Evolutionary conservation across 192 early-diverging fungal species (phyloP).

Genomic region (Umbelopsis vinacea): DNA sequence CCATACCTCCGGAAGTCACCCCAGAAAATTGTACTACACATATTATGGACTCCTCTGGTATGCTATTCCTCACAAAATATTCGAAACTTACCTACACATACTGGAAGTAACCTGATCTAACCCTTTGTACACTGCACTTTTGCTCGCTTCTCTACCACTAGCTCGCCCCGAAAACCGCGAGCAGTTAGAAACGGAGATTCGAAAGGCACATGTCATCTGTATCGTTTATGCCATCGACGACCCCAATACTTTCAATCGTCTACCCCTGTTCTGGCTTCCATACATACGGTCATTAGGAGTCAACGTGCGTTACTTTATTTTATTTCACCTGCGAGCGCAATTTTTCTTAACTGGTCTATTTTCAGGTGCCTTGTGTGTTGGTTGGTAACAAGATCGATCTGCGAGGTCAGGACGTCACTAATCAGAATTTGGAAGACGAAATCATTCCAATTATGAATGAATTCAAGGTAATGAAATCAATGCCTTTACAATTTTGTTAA

Average conservation of each 20-base stretch:
- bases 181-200: slow-evolving; percentile 89
- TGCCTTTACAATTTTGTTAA: not conserved
- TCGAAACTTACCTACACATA: not conserved
- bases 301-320: slow-evolving; percentile 63
- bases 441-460: slow-evolving; percentile 99
- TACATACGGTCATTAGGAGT: slow-evolving; percentile 90
- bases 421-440: slow-evolving; percentile 88
- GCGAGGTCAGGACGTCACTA: slow-evolving; percentile 81
- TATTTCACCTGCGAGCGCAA: not conserved
- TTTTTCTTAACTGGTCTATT: not conserved
- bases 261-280: slow-evolving; percentile 92
- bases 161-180: slow-evolving; percentile 88
- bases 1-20: slow-evolving; percentile 98
- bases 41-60: slow-evolving; percentile 96
- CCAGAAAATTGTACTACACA: slow-evolving; percentile 96
- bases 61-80: not conserved
- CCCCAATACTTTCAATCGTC: slow-evolving; percentile 81
- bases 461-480: slow-evolving; percentile 71
- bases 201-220: slow-evolving; percentile 97
- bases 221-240: slow-evolving; percentile 95
- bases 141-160: slow-evolving; percentile 30
- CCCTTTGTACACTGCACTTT: not conserved
- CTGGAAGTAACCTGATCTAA: no score
- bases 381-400: slow-evolving; percentile 94
- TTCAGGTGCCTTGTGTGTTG: slow-evolving; percentile 85